Percentiles rank a stretch among this genome's conserved stretches.
Evolutionary conservation across 768 basidiomycete genomes (phyloP).

Genomic region (Krasilnikovozyma curviuscula): DNA sequence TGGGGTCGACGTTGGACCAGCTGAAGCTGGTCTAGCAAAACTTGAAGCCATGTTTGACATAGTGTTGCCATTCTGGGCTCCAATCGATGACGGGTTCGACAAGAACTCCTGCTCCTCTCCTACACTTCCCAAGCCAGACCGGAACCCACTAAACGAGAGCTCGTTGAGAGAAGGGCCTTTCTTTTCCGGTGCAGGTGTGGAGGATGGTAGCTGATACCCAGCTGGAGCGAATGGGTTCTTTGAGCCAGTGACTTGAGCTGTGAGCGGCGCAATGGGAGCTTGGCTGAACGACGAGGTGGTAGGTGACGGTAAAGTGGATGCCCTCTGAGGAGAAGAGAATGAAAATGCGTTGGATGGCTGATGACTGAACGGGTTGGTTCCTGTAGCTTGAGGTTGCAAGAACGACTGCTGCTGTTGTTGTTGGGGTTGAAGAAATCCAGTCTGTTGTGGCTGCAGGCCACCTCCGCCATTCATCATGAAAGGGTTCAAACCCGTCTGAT

Average conservation of each 20-base stretch:
- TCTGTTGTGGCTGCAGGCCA: conserved; percentile 6
- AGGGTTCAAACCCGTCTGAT: conserved; percentile 3
- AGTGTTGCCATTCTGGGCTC: background rate
- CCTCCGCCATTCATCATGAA: background rate
- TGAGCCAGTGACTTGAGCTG: conserved; percentile 78
- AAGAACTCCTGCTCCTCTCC: conserved; percentile 2
- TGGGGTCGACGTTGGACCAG: conserved; percentile 26
- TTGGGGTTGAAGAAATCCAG: background rate
- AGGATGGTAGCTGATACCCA: conserved; percentile 36
- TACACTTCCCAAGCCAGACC: conserved; percentile 4
- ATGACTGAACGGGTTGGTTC: background rate
- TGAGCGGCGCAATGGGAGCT: conserved; percentile 42
- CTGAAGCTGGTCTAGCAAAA: conserved; percentile 43
- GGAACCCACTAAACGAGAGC: conserved; percentile 34
- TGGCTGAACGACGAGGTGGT: background rate
- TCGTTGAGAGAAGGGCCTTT: conserved; percentile 66
- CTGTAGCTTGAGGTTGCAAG: background rate
- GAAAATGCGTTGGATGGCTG: background rate
- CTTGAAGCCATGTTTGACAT: conserved; percentile 42
- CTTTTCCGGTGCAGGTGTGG: conserved; percentile 40
- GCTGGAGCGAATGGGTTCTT: conserved; percentile 90
- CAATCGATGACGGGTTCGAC: background rate
- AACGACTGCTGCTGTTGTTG: conserved; percentile 1
- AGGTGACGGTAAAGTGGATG: background rate
- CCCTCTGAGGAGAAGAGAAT: background rate